phyloP scores from a whole-genome alignment of 192 early-diverging fungal species.

The Allomyces javanicus region DNA sequence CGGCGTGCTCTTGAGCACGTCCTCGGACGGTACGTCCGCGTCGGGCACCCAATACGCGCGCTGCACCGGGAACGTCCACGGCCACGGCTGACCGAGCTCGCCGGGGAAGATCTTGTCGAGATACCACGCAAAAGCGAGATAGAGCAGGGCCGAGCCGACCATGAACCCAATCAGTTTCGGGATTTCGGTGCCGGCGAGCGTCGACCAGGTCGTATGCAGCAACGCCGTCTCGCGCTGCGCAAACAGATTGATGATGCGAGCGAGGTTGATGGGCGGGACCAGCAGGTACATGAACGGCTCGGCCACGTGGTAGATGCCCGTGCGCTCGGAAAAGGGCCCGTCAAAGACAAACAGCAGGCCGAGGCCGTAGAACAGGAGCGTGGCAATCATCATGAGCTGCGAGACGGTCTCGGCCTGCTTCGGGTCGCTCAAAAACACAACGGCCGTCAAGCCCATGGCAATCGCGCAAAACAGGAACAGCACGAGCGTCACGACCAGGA shows the following conservation, averaged over 20 bases:
- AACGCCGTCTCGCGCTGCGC: slow-evolving; percentile 11
- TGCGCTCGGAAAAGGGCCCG: not conserved
- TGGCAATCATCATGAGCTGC: slow-evolving; percentile 9
- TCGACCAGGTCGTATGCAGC: slow-evolving; percentile 12
- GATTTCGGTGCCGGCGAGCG: slow-evolving; percentile 8
- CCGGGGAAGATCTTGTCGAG: slow-evolving; percentile 20
- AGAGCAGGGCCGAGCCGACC: slow-evolving; percentile 14
- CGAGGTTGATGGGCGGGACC: slow-evolving; percentile 13
- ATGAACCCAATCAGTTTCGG: slow-evolving; percentile 14
- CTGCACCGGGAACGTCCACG: slow-evolving; percentile 19
- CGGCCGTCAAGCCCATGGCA: slow-evolving; percentile 10
- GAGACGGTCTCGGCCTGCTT: slow-evolving; percentile 11
- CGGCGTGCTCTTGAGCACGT: not conserved
- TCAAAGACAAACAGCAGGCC: slow-evolving; percentile 12
- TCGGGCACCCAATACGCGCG: slow-evolving; percentile 14
- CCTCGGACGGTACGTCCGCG: not conserved
- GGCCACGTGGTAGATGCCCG: slow-evolving; percentile 1
- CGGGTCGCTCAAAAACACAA: slow-evolving; percentile 12
- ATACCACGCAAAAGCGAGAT: slow-evolving; percentile 24
- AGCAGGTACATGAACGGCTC: slow-evolving; percentile 11
- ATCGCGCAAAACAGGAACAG: slow-evolving; percentile 16
- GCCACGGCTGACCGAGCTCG: slow-evolving; percentile 11
- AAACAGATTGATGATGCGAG: slow-evolving; percentile 15
- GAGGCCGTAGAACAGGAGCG: slow-evolving; percentile 9
- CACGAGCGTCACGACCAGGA: slow-evolving; percentile 12